phyloP scores from a whole-genome alignment of 164 flowering plant genomes.

The Vitis rupestris region DNA sequence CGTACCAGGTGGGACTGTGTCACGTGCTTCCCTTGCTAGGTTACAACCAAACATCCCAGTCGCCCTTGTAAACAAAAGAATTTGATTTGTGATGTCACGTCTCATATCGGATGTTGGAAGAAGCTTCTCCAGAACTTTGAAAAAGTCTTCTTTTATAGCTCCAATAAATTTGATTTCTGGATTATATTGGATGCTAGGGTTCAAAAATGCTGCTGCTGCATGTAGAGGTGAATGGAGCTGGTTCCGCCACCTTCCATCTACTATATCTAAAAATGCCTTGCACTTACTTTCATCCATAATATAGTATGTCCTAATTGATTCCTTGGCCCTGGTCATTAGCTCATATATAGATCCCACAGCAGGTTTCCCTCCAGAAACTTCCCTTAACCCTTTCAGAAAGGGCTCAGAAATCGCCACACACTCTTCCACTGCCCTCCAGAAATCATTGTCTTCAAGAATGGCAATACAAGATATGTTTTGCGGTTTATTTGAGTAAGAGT shows the following conservation, averaged over 20 bases:
- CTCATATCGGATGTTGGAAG: conserved; percentile 78
- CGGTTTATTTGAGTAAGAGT: conserved; percentile 51
- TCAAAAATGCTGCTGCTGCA: conserved; percentile 91
- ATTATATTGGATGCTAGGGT: conserved; percentile 88
- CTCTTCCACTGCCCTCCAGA: conserved; percentile 88
- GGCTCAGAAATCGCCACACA: conserved; percentile 91
- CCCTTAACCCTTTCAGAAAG: conserved; percentile 72
- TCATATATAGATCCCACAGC: conserved; percentile 82
- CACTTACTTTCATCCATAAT: conserved; percentile 93
- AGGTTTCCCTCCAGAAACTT: conserved; percentile 84
- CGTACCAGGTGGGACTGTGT: conserved; percentile 76
- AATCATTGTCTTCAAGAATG: conserved; percentile 72
- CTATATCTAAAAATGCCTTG: conserved; percentile 79
- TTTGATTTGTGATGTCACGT: conserved; percentile 78
- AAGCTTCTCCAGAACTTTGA: conserved; percentile 70
- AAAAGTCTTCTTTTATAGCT: conserved; percentile 72
- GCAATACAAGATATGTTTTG: conserved; percentile 56
- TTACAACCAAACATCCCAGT: conserved; percentile 81
- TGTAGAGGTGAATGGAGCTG: conserved; percentile 90
- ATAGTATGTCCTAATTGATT: conserved; percentile 86
- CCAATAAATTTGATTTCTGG: conserved; percentile 70
- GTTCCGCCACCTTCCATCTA: conserved; percentile 78
- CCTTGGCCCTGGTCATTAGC: conserved; percentile 83
- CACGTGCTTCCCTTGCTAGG: conserved; percentile 82
- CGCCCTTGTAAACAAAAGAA: conserved; percentile 60